Evolutionary conservation across 75 land plant genomes (phyloP).

Genomic region (Gnetum montanum): DNA sequence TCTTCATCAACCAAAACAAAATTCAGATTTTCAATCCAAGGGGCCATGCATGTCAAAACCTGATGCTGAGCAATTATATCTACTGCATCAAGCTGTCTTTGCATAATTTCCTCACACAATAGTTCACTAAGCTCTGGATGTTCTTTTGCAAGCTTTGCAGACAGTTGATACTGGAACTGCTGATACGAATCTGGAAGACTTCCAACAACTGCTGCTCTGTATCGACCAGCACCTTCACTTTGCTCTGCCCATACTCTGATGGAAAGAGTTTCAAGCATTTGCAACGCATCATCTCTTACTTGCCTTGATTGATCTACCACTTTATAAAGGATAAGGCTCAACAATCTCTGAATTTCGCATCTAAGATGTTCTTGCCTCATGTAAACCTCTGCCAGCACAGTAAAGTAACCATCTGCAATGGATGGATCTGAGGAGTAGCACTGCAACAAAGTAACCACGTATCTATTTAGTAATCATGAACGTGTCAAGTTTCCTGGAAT

Average conservation of each 20-base stretch:
- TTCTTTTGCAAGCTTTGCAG: constrained; percentile 92
- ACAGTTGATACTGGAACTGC: constrained; percentile 96
- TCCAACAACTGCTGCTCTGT: constrained; percentile 96
- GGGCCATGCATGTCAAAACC: constrained; percentile 98
- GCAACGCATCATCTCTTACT: constrained; percentile 97
- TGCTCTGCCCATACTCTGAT: constrained; percentile 97
- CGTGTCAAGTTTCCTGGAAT: too few species aligned
- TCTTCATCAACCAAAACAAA: constrained; percentile 68
- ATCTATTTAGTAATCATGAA: too few species aligned
- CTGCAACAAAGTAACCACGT: constrained; percentile 34
- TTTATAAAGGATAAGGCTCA: constrained; percentile 95
- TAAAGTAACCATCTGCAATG: constrained; percentile 97
- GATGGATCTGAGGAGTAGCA: constrained; percentile 90
- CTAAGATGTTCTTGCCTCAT: constrained; percentile 96
- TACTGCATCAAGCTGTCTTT: constrained; percentile 97
- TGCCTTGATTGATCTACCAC: constrained; percentile 92
- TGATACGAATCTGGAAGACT: constrained; percentile 98
- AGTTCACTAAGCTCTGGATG: constrained; percentile 95
- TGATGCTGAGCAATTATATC: constrained; percentile 99
- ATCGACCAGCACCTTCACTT: constrained; percentile 83
- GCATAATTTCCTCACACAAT: constrained; percentile 98
- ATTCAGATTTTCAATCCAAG: constrained; percentile 97
- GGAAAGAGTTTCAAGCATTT: constrained; percentile 97
- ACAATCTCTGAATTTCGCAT: constrained; percentile 88
- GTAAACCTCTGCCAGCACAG: constrained; percentile 98